Conservation (phyloP, 352 stramenopile genomes). For the Saprolegnia parasitica region DNA sequence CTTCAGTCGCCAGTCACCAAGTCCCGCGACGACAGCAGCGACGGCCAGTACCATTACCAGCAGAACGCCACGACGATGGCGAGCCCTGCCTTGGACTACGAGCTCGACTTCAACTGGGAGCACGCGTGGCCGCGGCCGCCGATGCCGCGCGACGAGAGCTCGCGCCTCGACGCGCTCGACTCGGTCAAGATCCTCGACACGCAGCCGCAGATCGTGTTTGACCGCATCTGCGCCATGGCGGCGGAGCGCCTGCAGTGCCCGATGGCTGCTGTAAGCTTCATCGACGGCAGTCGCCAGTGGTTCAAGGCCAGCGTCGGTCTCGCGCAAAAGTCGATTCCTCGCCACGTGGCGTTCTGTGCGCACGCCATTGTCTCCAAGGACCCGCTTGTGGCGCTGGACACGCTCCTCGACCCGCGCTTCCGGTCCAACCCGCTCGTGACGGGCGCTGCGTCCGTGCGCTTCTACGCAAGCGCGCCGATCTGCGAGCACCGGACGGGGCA, state of each 20-base stretch:
- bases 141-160: constrained; percentile 7
- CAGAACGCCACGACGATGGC: neutral
- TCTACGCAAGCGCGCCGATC: constrained; percentile 26
- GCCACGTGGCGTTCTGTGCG: constrained; percentile 26
- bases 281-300: constrained; percentile 26
- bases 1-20: constrained; percentile 17
- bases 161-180: constrained; percentile 13
- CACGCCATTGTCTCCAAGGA: constrained; percentile 30
- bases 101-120: constrained; percentile 29
- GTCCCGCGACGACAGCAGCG: constrained; percentile 6
- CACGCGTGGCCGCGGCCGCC: constrained; percentile 25
- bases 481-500: constrained; percentile 20
- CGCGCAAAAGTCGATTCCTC: constrained; percentile 27
- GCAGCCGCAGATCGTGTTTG: constrained; percentile 22
- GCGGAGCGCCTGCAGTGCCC: constrained; percentile 24
- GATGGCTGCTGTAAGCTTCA: constrained; percentile 27
- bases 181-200: constrained; percentile 27
- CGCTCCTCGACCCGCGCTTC: constrained; percentile 16
- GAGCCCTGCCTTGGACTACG: constrained; percentile 10
- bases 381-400: constrained; percentile 23
- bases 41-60: constrained; percentile 15
- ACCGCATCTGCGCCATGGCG: constrained; percentile 26
- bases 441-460: constrained; percentile 21
- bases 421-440: constrained; percentile 27
- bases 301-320: constrained; percentile 29